Evolutionary conservation across 164 flowering plant genomes (phyloP).

Genomic region (Protea cynaroides): DNA sequence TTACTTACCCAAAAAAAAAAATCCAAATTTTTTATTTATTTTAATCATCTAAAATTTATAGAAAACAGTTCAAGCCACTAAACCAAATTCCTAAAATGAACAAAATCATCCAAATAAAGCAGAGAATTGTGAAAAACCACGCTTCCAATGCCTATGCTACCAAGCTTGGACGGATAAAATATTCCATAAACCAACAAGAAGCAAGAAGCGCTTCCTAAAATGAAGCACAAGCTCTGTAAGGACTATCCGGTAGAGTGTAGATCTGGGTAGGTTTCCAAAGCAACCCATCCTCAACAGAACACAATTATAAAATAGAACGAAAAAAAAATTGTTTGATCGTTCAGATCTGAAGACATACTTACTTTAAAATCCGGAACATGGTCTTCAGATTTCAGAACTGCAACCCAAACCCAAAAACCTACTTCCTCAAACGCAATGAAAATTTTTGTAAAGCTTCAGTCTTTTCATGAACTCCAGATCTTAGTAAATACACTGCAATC

Average conservation of each 20-base stretch:
- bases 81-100: neutral
- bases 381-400: neutral
- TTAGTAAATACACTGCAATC: neutral
- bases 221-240: neutral
- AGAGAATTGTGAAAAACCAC: neutral
- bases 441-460: neutral
- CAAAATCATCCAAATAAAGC: neutral
- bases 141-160: too few relatives aligned
- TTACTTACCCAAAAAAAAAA: too few relatives aligned
- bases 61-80: neutral
- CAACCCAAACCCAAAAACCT: neutral
- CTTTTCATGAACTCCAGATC: neutral
- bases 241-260: neutral
- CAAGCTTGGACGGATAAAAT: neutral
- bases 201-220: neutral
- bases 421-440: neutral
- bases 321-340: neutral
- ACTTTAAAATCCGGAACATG: neutral
- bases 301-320: neutral
- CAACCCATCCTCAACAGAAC: neutral
- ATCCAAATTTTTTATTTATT: constrained; percentile 1
- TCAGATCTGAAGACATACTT: neutral
- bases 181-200: neutral
- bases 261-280: neutral
- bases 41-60: neutral